Base-by-base conservation (phyloP, 306 rosid species). In the Urtica urens region DNA sequence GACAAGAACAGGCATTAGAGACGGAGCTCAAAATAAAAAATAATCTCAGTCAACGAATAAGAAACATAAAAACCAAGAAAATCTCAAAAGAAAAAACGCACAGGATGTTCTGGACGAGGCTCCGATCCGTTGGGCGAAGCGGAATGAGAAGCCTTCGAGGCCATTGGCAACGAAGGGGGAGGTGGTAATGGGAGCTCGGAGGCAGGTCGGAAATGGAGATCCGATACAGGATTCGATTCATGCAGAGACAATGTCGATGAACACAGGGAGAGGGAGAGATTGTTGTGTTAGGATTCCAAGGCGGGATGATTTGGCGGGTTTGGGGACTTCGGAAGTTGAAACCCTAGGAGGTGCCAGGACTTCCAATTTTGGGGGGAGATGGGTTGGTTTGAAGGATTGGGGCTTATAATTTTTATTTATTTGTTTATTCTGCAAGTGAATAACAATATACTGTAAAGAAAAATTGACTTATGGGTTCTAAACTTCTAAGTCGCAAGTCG, bases 81-180 rank as follows among this genome's bases (percentile, higher is more conserved):
- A 29, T 27, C 8, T 7, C 18, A 49, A 50, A 19, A 17, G n/a
- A 41, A 58, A 38, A 49, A 27, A 21, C 28, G 30, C 73, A 87
- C 96, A 61, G 68, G 79, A 39, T 66, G 47, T 23, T 62, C 81
- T 31, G 59, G 30, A 34, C 8, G 55, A 62, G 65, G 70, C 41
- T 75, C 79, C 46, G 83, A 78, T 80, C 80, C 64, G 24, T 48
- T 44, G 51, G 78, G 75, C 3, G 93, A 80, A 8, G 72, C 70
- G 1, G 87, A 72, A 39, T 77, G 76, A 55, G 65, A 68, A 46
- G 73, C 72, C 71, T 66, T 78, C 52, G 96, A 87, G 71, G 83
- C 81, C 96, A 88, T 88, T 72, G 93, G 55, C 55, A 60, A 23
- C 1, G 72, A 61, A 79, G 44, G 6, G 2, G 67, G 63, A 49